A percentile compares a stretch with the other conserved stretches of the same genome.
Evolutionary conservation across 1,284 basidiomycete species (phyloP).

Genomic region (Ganoderma leucocontextum): DNA sequence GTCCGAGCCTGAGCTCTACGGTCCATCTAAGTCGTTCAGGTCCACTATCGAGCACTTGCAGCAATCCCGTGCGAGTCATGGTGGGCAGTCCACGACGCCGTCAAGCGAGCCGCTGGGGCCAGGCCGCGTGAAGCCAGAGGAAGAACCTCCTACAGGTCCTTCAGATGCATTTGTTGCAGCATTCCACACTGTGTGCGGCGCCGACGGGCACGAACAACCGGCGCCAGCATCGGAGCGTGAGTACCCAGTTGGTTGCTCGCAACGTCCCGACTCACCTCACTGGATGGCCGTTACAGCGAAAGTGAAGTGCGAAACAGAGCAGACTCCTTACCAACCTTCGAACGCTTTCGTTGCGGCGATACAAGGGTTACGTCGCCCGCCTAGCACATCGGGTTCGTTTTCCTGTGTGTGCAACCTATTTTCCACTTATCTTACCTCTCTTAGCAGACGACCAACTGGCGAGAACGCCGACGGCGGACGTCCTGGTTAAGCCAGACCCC

Average conservation of each 20-base stretch:
- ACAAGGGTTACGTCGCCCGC: not conserved
- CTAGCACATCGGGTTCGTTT: not conserved
- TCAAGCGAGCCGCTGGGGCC: slow-evolving; percentile 5
- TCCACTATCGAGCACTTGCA: slow-evolving; percentile 18
- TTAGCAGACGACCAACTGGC: not conserved
- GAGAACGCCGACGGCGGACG: not conserved
- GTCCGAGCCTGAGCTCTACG: slow-evolving; percentile 16
- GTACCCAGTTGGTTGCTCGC: no score
- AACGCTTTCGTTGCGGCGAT: slow-evolving; percentile 1
- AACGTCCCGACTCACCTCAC: not conserved
- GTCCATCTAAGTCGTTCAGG: slow-evolving; percentile 25
- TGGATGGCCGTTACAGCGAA: not conserved
- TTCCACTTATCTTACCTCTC: no score
- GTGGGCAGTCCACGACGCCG: not conserved
- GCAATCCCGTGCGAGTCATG: slow-evolving; percentile 1
- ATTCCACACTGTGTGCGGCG: slow-evolving; percentile 3
- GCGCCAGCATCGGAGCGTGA: not conserved
- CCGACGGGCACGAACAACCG: not conserved
- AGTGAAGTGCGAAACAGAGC: slow-evolving; percentile 2
- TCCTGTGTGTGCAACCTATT: not conserved
- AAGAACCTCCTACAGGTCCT: slow-evolving; percentile 7
- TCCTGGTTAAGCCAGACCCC: not conserved
- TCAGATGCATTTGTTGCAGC: slow-evolving; percentile 8
- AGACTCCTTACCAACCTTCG: slow-evolving; percentile 4
- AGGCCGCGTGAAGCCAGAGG: slow-evolving; percentile 6